Base-by-base conservation (phyloP, 139 green algal species). In the Dunaliella primolecta region DNA sequence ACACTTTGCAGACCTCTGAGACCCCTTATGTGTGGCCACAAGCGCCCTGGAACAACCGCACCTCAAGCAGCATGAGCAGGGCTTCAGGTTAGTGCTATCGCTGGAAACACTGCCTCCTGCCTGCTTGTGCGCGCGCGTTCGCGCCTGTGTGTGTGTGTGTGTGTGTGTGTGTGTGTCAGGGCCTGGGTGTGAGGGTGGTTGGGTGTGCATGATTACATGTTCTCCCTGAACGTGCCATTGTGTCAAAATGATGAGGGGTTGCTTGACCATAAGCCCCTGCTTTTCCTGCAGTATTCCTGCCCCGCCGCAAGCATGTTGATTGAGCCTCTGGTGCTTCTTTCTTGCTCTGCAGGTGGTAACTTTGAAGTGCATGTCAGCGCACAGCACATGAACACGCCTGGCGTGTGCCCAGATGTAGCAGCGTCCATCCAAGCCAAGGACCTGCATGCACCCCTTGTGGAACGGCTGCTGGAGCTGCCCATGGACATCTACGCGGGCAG, bases 401-500 rank as follows among this genome's bases (percentile, higher is more conserved):
- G 88, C 82, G 35, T 34, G 1, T 88, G 55, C 34, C 80, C 87
- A 23, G 88, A 94, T 56, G 83, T 96, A 46, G 81, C 78, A 7
- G 84, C 97, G 3, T 46, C 56, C 2, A 77, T 97, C 0, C 46
- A 56, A 31, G 82, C 72, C 25, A 24, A 46, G 2, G 32, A 78
- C 36, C 88, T 98, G 83, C 92, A 97, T 83, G 94, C 91, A 3
- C 96, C 95, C 0, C 81, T 98, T 0, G 55, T 97, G 25, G 96
- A 98, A 90, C 91, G 96, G 23, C 76, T 98, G 70, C 78, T 98
- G 21, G 94, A 97, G 86, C 84, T 99, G 38, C 96, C 96, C 38
- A 94, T 98, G 88, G 96, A 98, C 89, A 94, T 98, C 32, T 83
- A 94, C 82, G 90, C 81, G 3, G 96, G 95, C 0, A 78, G 86